Base-by-base conservation (phyloP, 192 early-diverging fungal species). In the Gryganskiella cystojenkinii region DNA sequence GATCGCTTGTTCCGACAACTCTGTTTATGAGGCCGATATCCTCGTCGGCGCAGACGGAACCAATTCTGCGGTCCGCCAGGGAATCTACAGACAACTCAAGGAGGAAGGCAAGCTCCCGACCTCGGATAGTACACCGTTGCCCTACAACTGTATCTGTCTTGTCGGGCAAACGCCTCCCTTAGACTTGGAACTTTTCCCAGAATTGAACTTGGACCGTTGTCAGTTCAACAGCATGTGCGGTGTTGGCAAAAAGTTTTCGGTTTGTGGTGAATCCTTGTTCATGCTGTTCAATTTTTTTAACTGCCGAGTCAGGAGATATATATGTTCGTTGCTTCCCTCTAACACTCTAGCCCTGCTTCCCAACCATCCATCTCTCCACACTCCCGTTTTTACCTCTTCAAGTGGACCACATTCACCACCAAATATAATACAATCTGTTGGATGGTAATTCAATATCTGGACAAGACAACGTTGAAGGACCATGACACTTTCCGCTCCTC, bases 361-460 rank as follows among this genome's bases (percentile, higher is more conserved):
- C 37, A n/a, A n/a, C n/a, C n/a, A n/a, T n/a, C n/a, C n/a, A n/a
- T n/a, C n/a, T n/a, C n/a, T n/a, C n/a, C n/a, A n/a, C n/a, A n/a
- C 37, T 40, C 19, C 3, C 25, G 5, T 30, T 53, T 28, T 27
- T 27, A 11, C 24, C 25, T 9, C n/a, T 1, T 13, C 7, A 9
- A 40, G 37, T 40, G 37, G 37, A 40, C 13, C 37, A 40, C 37
- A 9, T 40, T 40, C 13, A 40, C 37, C 5, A 40, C 37, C 37
- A 5, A 5, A 40, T 5, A 40, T 5, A 40, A 40, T 9, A 20
- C 7, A 13, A 13, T 27, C 11, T 33, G 11, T 17, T 49, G 10
- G 20, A 52, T 52, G 61, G 50, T 42, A 6, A 28, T 64, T 11
- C 49, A 53, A 19, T 49, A 64, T 37, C 22, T 64, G 15, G 50